These are phyloP conservation scores for Tolypocladium amazonense DNA, from an alignment of 2,329 filamentous ascomycete genomes.

Conservation along the genomic window DNA sequence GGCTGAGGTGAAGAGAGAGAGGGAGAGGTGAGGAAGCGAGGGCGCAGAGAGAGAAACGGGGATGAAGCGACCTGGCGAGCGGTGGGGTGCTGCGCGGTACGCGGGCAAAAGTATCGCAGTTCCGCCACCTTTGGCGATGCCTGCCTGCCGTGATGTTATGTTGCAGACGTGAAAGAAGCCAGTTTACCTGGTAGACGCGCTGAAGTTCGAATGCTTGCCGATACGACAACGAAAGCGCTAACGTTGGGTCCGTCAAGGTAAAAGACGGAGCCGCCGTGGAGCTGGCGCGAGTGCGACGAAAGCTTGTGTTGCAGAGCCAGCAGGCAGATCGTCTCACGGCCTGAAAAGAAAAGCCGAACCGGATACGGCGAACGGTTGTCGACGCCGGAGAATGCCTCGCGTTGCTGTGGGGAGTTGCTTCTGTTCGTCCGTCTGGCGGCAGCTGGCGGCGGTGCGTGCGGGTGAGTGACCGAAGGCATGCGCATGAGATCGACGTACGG, in stretches of 20 bases:
- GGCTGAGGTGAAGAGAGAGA: slow-evolving; percentile 1
- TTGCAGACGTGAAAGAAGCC: not conserved
- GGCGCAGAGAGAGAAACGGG: not conserved
- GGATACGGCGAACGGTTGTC: not conserved
- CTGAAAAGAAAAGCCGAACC: not conserved
- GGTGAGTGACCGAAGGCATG: not conserved
- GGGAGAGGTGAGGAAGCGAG: not conserved
- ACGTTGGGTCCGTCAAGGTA: not conserved
- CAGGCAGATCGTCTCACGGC: not conserved
- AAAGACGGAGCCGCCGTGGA: not conserved
- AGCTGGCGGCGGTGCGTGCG: not conserved
- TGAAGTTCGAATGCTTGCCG: not conserved
- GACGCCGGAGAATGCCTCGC: not conserved
- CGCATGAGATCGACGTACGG: not conserved
- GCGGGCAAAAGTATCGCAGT: not conserved
- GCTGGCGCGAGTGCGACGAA: not conserved
- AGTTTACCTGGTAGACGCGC: not conserved
- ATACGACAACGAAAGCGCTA: not conserved
- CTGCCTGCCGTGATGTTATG: not conserved
- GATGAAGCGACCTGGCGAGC: not conserved
- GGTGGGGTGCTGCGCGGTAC: not conserved
- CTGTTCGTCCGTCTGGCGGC: not conserved
- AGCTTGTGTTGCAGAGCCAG: not conserved
- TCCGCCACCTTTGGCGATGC: not conserved
- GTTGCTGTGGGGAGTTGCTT: not conserved